These are phyloP conservation scores for Phytopythium boreale DNA, from an alignment of 352 stramenopile genomes.

Conservation along the genomic window DNA sequence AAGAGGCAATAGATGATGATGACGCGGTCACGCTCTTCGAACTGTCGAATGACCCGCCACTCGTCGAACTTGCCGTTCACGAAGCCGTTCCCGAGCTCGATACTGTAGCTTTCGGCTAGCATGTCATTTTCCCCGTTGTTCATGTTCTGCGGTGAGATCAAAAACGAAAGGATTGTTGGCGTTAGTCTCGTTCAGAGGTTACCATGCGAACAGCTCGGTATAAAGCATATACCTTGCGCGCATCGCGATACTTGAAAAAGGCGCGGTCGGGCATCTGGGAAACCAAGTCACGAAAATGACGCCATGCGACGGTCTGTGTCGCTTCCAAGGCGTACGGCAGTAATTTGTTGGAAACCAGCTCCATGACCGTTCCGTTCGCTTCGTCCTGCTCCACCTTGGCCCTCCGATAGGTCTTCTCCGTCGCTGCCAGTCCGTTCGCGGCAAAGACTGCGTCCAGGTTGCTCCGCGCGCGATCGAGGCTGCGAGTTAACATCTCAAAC, in stretches of 20 bases:
- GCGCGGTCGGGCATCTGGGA: slow-evolving; percentile 1
- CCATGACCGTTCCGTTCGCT: slow-evolving; percentile 13
- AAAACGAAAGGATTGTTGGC: too few species aligned
- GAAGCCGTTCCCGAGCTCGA: neutral
- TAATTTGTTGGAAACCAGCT: slow-evolving; percentile 23
- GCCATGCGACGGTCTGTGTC: slow-evolving; percentile 16
- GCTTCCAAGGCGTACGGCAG: slow-evolving; percentile 19
- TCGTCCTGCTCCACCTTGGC: slow-evolving; percentile 15
- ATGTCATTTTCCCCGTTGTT: neutral
- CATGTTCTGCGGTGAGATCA: neutral
- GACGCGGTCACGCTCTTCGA: neutral
- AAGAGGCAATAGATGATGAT: slow-evolving; percentile 1
- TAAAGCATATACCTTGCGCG: slow-evolving; percentile 27
- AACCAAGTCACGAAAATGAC: slow-evolving; percentile 13
- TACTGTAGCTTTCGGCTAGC: neutral
- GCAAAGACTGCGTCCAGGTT: slow-evolving; percentile 4
- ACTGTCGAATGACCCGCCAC: slow-evolving; percentile 2
- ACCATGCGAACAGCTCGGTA: too few species aligned
- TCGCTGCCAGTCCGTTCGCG: slow-evolving; percentile 2
- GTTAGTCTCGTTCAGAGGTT: too few species aligned
- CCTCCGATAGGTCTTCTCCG: slow-evolving; percentile 11
- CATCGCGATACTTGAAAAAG: slow-evolving; percentile 39
- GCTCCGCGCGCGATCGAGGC: neutral
- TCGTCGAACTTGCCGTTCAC: slow-evolving; percentile 3
- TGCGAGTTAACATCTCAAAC: slow-evolving; percentile 2